Percentiles rank a stretch among this genome's conserved stretches.
phyloP scores from a whole-genome alignment of 2,329 filamentous ascomycete species.

The Myriosclerotinia curreyana region DNA sequence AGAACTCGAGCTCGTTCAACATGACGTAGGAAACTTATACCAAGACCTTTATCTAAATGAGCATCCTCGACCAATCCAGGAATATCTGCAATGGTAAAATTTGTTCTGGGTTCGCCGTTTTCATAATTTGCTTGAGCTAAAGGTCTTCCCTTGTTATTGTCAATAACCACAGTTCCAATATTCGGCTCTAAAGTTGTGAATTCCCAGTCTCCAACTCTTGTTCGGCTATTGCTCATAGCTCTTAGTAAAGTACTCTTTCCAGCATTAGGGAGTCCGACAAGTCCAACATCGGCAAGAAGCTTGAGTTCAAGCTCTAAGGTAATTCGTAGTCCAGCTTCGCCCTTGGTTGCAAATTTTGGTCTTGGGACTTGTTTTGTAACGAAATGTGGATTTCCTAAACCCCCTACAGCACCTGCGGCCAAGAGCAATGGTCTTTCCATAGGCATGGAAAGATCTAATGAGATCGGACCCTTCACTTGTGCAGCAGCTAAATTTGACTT shows the following conservation, averaged over 20 bases:
- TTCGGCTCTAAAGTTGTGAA: constrained; percentile 96
- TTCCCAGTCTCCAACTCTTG: constrained; percentile 89
- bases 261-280: constrained; percentile 93
- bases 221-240: constrained; percentile 81
- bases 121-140: constrained; percentile 43
- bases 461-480: constrained; percentile 70
- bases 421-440: constrained; percentile 83
- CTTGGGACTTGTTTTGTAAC: constrained; percentile 69
- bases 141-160: constrained; percentile 78
- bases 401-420: constrained; percentile 82
- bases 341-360: constrained; percentile 85
- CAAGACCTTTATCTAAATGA: constrained; percentile 86
- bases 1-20: constrained; percentile 91
- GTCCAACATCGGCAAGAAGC: constrained; percentile 87
- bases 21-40: constrained; percentile 87
- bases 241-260: constrained; percentile 92
- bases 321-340: constrained; percentile 74
- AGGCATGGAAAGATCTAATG: constrained; percentile 69
- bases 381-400: constrained; percentile 92
- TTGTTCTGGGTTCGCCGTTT: constrained; percentile 60
- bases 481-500: constrained; percentile 51
- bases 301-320: constrained; percentile 88
- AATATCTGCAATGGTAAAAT: constrained; percentile 93
- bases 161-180: constrained; percentile 91
- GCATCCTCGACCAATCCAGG: constrained; percentile 90